Evolutionary conservation across 495 filamentous ascomycete genomes (phyloP).

Genomic region (Neurospora sp.): DNA sequence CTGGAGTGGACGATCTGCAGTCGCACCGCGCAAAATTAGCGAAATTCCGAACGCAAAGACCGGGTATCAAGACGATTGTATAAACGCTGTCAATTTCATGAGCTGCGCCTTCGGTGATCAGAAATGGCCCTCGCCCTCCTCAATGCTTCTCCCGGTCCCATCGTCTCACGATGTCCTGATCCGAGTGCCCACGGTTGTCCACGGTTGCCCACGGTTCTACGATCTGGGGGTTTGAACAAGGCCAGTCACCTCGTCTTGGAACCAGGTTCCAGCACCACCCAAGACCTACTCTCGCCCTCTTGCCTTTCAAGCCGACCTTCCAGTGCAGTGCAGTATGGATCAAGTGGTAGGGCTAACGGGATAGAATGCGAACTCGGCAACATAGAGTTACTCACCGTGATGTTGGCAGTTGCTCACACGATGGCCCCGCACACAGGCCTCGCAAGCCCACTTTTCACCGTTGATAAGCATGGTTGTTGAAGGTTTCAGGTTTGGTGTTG

Average conservation of each 20-base stretch:
- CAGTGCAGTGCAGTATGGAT: background rate
- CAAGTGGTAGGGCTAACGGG: background rate
- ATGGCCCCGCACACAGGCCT: slow-evolving; percentile 89
- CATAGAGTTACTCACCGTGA: slow-evolving; percentile 53
- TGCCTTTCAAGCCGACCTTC: background rate
- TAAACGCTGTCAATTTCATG: background rate
- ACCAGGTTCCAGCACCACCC: background rate
- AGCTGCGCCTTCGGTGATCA: background rate
- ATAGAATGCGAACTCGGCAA: slow-evolving; percentile 11
- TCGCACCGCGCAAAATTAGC: slow-evolving; percentile 7
- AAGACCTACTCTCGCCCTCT: background rate
- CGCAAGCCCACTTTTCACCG: slow-evolving; percentile 85
- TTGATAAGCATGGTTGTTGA: slow-evolving; percentile 61
- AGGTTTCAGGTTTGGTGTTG: background rate
- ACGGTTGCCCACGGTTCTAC: background rate
- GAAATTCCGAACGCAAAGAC: background rate
- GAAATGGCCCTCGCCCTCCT: background rate
- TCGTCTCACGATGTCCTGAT: background rate
- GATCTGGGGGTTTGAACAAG: background rate
- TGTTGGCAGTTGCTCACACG: slow-evolving; percentile 93
- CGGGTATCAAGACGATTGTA: background rate
- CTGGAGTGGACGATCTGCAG: slow-evolving; percentile 75
- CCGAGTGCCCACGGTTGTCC: background rate
- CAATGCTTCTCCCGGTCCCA: background rate
- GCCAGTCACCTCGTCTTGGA: background rate